Conservation (phyloP, 768 basidiomycete genomes). For the Symmetrospora coprosmae region DNA sequence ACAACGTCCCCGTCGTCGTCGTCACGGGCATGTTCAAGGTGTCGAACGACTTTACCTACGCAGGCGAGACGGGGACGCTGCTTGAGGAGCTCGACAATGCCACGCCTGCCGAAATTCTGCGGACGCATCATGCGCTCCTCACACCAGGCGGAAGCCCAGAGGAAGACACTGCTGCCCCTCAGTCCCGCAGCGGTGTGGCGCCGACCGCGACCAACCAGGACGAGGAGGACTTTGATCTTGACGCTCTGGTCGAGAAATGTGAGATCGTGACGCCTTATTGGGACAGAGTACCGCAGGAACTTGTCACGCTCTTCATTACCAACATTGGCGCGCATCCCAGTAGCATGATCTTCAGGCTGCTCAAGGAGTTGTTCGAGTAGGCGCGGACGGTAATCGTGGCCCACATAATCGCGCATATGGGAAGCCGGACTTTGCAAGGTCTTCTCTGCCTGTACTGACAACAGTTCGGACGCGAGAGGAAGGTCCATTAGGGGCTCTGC, state of each 20-base stretch:
- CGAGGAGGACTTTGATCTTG: constrained; percentile 42
- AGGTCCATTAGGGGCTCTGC: no score
- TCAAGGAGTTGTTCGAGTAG: constrained; percentile 9
- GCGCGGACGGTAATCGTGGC: neutral
- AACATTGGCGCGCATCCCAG: constrained; percentile 46
- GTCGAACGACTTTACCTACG: constrained; percentile 60
- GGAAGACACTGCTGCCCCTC: no score
- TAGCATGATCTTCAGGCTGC: constrained; percentile 15
- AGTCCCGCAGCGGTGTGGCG: no score
- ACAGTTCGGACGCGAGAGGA: no score
- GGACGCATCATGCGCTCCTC: constrained; percentile 43
- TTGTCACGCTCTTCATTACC: constrained; percentile 85
- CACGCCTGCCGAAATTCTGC: constrained; percentile 40
- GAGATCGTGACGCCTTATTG: constrained; percentile 93
- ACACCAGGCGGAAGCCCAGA: constrained; percentile 46
- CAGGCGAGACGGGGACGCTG: constrained; percentile 44
- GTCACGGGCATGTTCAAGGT: constrained; percentile 93
- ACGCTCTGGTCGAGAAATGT: constrained; percentile 34
- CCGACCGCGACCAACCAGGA: no score
- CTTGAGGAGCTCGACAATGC: constrained; percentile 54
- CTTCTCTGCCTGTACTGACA: no score
- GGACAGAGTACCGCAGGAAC: constrained; percentile 83
- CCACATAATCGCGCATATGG: no score
- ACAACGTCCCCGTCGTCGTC: constrained; percentile 62
- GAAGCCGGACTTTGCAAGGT: no score